These are phyloP conservation scores for Hyaloscypha finlandica DNA, from an alignment of 495 filamentous ascomycete genomes.

Conservation along the genomic window DNA sequence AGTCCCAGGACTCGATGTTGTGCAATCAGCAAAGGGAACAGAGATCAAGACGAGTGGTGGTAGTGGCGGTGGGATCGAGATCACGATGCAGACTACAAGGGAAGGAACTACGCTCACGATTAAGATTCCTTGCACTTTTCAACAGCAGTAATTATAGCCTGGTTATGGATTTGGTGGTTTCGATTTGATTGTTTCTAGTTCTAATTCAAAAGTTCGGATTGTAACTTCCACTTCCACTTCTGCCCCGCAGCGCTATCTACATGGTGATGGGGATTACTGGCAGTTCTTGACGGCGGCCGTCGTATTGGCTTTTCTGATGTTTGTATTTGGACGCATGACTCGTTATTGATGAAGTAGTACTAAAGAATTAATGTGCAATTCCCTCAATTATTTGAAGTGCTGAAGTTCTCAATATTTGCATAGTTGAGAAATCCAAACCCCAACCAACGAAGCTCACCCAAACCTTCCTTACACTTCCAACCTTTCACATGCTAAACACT, in stretches of 20 bases:
- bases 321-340: background rate
- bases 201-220: background rate
- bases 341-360: background rate
- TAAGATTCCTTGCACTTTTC: slow-evolving; percentile 21
- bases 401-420: background rate
- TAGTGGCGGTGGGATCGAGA: slow-evolving; percentile 20
- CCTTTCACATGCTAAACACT: background rate
- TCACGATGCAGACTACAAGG: slow-evolving; percentile 25
- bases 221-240: background rate
- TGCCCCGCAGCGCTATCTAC: background rate
- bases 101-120: slow-evolving; percentile 27
- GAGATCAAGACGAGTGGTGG: slow-evolving; percentile 7
- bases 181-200: background rate
- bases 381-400: background rate
- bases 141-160: slow-evolving; percentile 12
- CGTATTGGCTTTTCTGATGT: background rate
- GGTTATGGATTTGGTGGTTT: background rate
- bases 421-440: background rate
- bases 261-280: background rate
- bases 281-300: background rate
- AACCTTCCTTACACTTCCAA: background rate
- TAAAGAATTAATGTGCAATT: background rate
- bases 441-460: background rate
- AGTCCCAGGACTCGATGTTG: background rate
- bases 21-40: slow-evolving; percentile 1